Evolutionary conservation across 2,329 filamentous ascomycete genomes (phyloP), one percentile per base, ranked within the genome.

Genomic region (Penicillium sclerotiorum): DNA sequence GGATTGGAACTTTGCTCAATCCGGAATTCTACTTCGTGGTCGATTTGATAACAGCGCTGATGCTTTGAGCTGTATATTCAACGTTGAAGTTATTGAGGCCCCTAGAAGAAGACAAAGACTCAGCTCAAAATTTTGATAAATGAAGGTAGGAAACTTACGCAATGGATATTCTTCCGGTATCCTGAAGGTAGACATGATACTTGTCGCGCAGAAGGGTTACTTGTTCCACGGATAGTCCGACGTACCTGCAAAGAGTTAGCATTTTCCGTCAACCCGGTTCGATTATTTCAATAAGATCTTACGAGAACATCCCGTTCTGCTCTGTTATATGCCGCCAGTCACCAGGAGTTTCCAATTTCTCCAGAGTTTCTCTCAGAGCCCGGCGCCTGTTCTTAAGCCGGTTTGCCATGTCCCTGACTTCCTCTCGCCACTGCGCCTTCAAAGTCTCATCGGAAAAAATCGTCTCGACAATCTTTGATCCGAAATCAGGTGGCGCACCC

Each of bases 261-360:
- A 47, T 30, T 18, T 5, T 5, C 25, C 22, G 4, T 5, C 4
- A 21, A 28, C 4, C 1, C 2, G n/a, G 25, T 17, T 6, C 2
- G 13, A 13, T 30, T 1, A 21, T 27, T 27, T 33, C 39, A n/a
- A 23, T n/a, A 17, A 6, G 18, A 1, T 48, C 54, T 40, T 18
- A 56, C 54, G 54, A 56, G 27, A 56, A 56, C 54, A 56, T 56
- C 9, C 54, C 54, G 13, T 43, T 52, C 42, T 56, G 54, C 1
- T 56, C 48, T 25, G 54, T 56, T 15, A 56, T 42, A 30, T 55
- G 49, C 3, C 12, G 20, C 54, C 54, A 56, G 17, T 37, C 18
- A 6, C 54, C 54, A n/a, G 54, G 54, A n/a, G 54, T 55, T 30
- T 40, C 40, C 39, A 56, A 39, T 11, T 47, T 39, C 40, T 54